phyloP scores from a whole-genome alignment of 139 green algal genomes.

The Monoraphidium neglectum region DNA sequence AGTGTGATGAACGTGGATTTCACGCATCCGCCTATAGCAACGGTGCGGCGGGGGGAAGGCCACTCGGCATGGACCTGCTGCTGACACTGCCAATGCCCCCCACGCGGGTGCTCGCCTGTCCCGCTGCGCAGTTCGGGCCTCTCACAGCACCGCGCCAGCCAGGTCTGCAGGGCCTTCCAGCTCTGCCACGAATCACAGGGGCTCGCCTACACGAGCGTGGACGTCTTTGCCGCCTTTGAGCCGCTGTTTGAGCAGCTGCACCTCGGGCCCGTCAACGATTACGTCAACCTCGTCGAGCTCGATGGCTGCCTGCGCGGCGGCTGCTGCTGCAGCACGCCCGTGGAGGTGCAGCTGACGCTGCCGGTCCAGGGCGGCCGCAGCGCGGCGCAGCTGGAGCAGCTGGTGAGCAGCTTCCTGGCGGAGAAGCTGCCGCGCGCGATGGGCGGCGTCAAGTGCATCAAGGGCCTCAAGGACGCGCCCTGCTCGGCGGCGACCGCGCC shows the following conservation, averaged over 20 bases:
- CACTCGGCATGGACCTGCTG: too few species aligned
- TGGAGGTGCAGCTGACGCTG: conserved; percentile 3
- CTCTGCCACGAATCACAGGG: conserved; percentile 3
- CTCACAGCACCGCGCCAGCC: too few species aligned
- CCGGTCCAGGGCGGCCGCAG: background rate
- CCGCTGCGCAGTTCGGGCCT: too few species aligned
- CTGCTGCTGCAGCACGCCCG: conserved; percentile 20
- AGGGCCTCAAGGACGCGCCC: background rate
- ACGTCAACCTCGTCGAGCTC: background rate
- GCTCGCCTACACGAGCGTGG: background rate
- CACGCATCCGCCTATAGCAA: too few species aligned
- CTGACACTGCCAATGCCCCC: too few species aligned
- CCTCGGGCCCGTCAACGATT: background rate
- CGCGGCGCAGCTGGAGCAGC: background rate
- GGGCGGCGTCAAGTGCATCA: background rate
- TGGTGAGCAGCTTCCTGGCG: background rate
- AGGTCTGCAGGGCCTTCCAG: background rate
- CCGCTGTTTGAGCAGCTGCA: background rate
- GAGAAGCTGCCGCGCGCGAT: background rate
- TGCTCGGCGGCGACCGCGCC: background rate
- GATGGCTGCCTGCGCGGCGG: background rate
- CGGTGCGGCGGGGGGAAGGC: too few species aligned
- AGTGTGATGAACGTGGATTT: too few species aligned
- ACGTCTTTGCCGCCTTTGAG: background rate
- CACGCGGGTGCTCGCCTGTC: too few species aligned